These are phyloP conservation scores for Quercus suber DNA, from an alignment of 306 rosid genomes.

Conservation along the genomic window DNA sequence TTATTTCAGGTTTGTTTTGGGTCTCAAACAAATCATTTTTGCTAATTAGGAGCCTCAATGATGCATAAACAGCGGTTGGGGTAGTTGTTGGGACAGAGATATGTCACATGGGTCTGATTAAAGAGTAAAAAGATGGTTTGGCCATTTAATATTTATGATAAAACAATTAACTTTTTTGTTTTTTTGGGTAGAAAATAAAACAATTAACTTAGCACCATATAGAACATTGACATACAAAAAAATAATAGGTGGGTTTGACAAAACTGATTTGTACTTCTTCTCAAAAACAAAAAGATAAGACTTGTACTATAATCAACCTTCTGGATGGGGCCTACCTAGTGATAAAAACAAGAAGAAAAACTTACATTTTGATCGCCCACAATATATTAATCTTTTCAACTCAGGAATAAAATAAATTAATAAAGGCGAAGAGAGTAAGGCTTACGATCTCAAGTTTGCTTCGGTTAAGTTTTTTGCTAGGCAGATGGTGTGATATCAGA, in stretches of 20 bases:
- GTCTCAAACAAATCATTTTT: slow-evolving; percentile 8
- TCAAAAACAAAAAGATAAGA: not conserved
- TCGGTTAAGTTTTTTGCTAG: not conserved
- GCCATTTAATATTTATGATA: not conserved
- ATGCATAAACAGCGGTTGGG: slow-evolving; percentile 29
- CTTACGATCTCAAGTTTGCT: not conserved
- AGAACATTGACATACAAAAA: not conserved
- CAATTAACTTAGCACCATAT: not conserved
- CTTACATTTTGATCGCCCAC: not conserved
- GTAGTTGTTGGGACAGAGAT: slow-evolving; percentile 24
- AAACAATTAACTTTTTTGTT: not conserved
- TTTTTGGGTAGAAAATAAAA: not conserved
- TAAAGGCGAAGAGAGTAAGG: not conserved
- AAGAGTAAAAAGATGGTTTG: slow-evolving; percentile 8
- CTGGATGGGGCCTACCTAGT: not conserved
- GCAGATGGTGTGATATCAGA: too few species aligned
- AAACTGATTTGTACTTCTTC: not conserved
- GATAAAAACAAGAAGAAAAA: not conserved
- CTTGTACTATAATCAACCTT: not conserved
- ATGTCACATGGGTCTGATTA: not conserved
- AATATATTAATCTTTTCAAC: not conserved
- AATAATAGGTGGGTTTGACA: not conserved
- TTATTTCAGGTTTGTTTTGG: slow-evolving; percentile 11
- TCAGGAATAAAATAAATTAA: not conserved
- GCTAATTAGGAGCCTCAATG: slow-evolving; percentile 26